A percentile compares a stretch with the other conserved stretches of the same genome.
phyloP scores from a whole-genome alignment of 306 rosid species.

The Corylus heterophylla region DNA sequence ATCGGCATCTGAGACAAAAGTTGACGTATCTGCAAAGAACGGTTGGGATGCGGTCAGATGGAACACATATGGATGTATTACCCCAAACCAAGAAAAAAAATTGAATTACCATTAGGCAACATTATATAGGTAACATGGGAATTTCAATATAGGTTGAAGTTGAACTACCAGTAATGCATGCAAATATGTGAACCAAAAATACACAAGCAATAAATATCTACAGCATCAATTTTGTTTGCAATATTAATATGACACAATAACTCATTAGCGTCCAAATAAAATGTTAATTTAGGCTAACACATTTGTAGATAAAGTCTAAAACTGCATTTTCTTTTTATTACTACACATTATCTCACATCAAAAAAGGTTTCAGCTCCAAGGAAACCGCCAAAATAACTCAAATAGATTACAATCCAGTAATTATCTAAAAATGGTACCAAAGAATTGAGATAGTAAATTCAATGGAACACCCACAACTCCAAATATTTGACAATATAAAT shows the following conservation, averaged over 20 bases:
- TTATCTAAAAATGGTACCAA: background rate
- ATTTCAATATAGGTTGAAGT: background rate
- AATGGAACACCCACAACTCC: background rate
- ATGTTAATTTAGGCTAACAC: background rate
- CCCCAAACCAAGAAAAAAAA: background rate
- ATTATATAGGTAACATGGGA: background rate
- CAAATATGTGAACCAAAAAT: background rate
- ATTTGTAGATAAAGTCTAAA: background rate
- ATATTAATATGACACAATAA: background rate
- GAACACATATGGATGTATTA: background rate
- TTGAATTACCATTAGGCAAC: background rate
- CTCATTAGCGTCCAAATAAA: background rate
- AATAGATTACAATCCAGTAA: background rate
- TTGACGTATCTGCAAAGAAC: constrained; percentile 63
- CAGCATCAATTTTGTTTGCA: background rate
- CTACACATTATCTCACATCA: background rate
- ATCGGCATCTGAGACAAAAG: constrained; percentile 71
- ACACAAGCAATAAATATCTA: background rate
- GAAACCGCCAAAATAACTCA: background rate
- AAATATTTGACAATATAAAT: background rate
- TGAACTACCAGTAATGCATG: background rate
- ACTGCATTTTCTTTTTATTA: background rate
- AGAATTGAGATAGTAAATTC: background rate
- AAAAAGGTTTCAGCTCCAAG: background rate
- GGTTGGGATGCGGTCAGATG: constrained; percentile 5